Base-by-base conservation (phyloP, 345 rosid species). In the Boechera retrofracta region DNA sequence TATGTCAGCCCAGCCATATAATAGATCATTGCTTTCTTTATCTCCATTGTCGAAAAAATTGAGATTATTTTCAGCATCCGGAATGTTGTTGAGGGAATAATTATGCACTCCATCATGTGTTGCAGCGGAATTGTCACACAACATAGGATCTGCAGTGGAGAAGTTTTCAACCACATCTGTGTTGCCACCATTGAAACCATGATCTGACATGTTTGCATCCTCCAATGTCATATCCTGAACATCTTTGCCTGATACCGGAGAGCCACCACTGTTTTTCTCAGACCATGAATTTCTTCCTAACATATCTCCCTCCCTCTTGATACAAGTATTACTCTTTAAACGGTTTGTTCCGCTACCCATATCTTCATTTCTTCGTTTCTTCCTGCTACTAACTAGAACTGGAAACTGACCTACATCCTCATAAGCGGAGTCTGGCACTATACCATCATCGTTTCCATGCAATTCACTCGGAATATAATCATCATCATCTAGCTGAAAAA, bases 1-100 rank as follows among this genome's bases (percentile, higher is more conserved):
- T 18, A 93, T 85, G 64, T 93, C 97, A 70, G 86, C 86, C 98
- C 97, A 93, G 32, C 85, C 91, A 80, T 88, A 93, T 67, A 87
- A 82, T 32, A 89, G 89, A 71, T 87, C 95, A 55, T 73, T 77
- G 70, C 75, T 81, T 82, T 78, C 97, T 83, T 82, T 88, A 67
- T 84, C 95, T 28, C 80, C 88, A 73, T 85, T 81, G 74, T 85
- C 72, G 48, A 89, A 86, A 82, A 88, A 87, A 78, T 77, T 82
- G 65, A 91, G 87, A 77, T 81, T 85, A 64, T 79, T 84, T 48
- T 86, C 88, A 35, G 87, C 67, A 79, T 85, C 67, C 32, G 87
- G 78, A 15, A 82, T 74, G 66, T 79, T 84, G 84, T 80, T 83
- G 71, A 88, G 83, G 45, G 93, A 77, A 84, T 84, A 90, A 36